Percentiles rank a stretch among this genome's conserved stretches.
Conservation (phyloP, 805 yeast species). For the Candida easanensis region DNA sequence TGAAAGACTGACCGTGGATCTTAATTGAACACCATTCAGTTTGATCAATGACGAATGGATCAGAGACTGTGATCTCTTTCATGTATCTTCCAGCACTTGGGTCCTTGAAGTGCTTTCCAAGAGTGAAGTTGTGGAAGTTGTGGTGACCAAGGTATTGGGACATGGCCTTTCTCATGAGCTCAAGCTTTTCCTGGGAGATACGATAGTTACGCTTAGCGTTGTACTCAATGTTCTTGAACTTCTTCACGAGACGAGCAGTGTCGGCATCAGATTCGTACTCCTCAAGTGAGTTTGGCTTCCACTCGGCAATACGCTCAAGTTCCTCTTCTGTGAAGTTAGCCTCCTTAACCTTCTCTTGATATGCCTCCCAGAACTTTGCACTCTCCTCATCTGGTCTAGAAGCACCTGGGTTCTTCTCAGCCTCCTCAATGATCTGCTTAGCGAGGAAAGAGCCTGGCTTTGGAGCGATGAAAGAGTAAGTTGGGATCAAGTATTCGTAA, state of each 20-base stretch:
- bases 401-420: slow-evolving; percentile 52
- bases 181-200: slow-evolving; percentile 58
- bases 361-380: slow-evolving; percentile 64
- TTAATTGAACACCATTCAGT: slow-evolving; percentile 96
- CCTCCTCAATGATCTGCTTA: slow-evolving; percentile 53
- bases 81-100: slow-evolving; percentile 82
- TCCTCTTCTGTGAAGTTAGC: slow-evolving; percentile 30
- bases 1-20: slow-evolving; percentile 96
- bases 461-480: slow-evolving; percentile 89
- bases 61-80: slow-evolving; percentile 74
- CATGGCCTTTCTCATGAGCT: slow-evolving; percentile 64
- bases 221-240: slow-evolving; percentile 62
- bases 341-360: slow-evolving; percentile 37
- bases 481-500: slow-evolving; percentile 91
- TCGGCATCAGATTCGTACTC: slow-evolving; percentile 35
- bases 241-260: slow-evolving; percentile 42
- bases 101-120: slow-evolving; percentile 80
- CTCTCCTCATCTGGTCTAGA: slow-evolving; percentile 68
- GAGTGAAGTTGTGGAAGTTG: slow-evolving; percentile 86
- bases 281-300: slow-evolving; percentile 35
- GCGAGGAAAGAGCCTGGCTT: slow-evolving; percentile 69
- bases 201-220: slow-evolving; percentile 66
- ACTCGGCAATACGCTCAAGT: slow-evolving; percentile 25
- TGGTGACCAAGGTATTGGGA: slow-evolving; percentile 79
- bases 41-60: slow-evolving; percentile 87